Percentiles rank a stretch among this genome's conserved stretches.
phyloP scores from a whole-genome alignment of 2,329 filamentous ascomycete species.

The Drechmeria coniospora region DNA sequence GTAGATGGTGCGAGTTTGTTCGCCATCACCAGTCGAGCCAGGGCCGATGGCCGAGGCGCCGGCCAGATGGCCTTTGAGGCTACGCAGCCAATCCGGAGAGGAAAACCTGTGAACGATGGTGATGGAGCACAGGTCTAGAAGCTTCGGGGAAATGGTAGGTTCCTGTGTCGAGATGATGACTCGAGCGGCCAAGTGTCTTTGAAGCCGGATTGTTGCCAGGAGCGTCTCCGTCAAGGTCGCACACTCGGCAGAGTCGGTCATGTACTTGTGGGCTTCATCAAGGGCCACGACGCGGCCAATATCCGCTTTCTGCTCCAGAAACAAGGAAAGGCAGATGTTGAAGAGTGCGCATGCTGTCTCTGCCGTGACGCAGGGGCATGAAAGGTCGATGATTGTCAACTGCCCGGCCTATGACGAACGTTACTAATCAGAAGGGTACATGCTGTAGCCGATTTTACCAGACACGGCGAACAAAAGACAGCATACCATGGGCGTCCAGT shows the following conservation, averaged over 20 bases:
- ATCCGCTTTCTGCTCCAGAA: slow-evolving; percentile 34
- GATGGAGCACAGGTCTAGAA: slow-evolving; percentile 58
- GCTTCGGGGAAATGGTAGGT: slow-evolving; percentile 50
- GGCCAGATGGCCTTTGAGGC: slow-evolving; percentile 29
- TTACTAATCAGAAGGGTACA: no score
- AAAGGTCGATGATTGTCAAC: slow-evolving; percentile 45
- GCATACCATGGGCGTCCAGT: slow-evolving; percentile 9
- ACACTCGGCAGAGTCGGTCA: slow-evolving; percentile 39
- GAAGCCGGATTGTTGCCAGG: slow-evolving; percentile 48
- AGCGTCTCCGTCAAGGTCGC: slow-evolving; percentile 44
- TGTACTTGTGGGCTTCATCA: slow-evolving; percentile 69
- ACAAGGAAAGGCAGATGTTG: slow-evolving; percentile 52
- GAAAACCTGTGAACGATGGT: slow-evolving; percentile 60
- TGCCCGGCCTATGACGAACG: slow-evolving; percentile 11
- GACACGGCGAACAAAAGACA: neutral
- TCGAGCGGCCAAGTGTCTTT: slow-evolving; percentile 52
- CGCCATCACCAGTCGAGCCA: neutral
- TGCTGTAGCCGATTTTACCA: no score
- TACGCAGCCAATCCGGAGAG: slow-evolving; percentile 45
- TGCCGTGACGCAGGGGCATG: slow-evolving; percentile 52
- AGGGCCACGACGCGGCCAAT: slow-evolving; percentile 49
- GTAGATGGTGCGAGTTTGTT: neutral
- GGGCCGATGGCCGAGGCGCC: slow-evolving; percentile 6
- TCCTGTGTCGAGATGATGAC: slow-evolving; percentile 66
- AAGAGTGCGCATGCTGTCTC: slow-evolving; percentile 57